These are phyloP conservation scores for Morella rubra DNA, from an alignment of 306 rosid genomes.

Conservation along the genomic window DNA sequence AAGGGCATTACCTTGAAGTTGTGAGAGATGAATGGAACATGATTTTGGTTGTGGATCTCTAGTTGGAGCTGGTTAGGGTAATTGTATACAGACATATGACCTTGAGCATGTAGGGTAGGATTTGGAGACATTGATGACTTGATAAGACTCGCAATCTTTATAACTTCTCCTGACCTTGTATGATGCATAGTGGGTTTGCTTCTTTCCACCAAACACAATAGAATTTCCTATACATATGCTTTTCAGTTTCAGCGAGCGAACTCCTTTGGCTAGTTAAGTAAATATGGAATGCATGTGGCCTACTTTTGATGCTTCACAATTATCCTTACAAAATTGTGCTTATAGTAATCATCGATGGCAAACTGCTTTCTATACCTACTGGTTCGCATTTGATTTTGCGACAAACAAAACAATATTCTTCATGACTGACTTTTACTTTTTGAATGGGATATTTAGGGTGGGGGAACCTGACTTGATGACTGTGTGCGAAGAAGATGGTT, in stretches of 20 bases:
- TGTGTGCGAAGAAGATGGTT: slow-evolving; percentile 87
- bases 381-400: background rate
- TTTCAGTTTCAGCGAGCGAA: background rate
- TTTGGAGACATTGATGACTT: background rate
- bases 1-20: background rate
- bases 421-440: background rate
- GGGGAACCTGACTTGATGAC: slow-evolving; percentile 94
- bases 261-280: background rate
- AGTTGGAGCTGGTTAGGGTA: background rate
- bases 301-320: background rate
- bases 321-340: background rate
- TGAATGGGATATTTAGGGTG: slow-evolving; percentile 54
- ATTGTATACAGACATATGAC: background rate
- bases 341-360: no score
- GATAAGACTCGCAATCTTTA: background rate
- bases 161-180: background rate
- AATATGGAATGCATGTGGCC: background rate
- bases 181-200: background rate
- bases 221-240: background rate
- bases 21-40: background rate
- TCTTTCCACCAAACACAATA: background rate
- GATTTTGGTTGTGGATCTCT: background rate
- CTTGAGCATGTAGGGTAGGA: background rate
- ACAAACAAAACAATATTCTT: background rate
- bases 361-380: background rate